Conservation (phyloP, 1,284 basidiomycete genomes). For the Meira nashicola region DNA sequence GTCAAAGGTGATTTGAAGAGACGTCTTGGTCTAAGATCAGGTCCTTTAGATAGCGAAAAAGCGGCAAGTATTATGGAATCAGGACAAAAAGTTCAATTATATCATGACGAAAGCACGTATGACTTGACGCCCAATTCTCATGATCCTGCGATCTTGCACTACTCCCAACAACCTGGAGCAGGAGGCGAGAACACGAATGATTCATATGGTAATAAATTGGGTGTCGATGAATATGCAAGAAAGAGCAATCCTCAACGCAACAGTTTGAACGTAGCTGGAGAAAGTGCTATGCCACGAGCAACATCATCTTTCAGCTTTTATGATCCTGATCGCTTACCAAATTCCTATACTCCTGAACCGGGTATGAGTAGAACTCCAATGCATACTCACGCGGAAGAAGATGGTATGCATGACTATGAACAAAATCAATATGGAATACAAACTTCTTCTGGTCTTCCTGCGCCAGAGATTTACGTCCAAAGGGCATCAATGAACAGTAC, state of each 20-base stretch:
- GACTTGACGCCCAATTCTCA: background rate
- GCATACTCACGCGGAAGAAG: background rate
- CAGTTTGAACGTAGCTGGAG: background rate
- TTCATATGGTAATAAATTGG: background rate
- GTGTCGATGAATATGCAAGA: background rate
- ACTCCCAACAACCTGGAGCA: background rate
- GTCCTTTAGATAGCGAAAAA: background rate
- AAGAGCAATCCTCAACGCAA: background rate
- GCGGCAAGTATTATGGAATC: too few species aligned
- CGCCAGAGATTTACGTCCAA: slow-evolving; percentile 6
- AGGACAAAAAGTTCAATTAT: background rate
- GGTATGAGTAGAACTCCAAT: background rate
- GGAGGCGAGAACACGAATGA: slow-evolving; percentile 1
- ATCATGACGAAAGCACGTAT: background rate
- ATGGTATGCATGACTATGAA: background rate
- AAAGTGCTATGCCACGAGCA: slow-evolving; percentile 2
- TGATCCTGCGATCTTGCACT: too few species aligned
- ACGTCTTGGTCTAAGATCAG: slow-evolving; percentile 26
- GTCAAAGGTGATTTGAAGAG: slow-evolving; percentile 39
- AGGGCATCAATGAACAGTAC: slow-evolving; percentile 2
- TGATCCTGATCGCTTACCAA: slow-evolving; percentile 25
- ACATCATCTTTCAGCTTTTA: slow-evolving; percentile 29
- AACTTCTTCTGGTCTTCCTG: background rate
- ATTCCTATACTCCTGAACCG: slow-evolving; percentile 9
- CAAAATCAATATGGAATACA: too few species aligned